Percentiles rank a stretch among this genome's conserved stretches.
Evolutionary conservation across 768 basidiomycete genomes (phyloP).

Genomic region (Strobilomyces confusus): DNA sequence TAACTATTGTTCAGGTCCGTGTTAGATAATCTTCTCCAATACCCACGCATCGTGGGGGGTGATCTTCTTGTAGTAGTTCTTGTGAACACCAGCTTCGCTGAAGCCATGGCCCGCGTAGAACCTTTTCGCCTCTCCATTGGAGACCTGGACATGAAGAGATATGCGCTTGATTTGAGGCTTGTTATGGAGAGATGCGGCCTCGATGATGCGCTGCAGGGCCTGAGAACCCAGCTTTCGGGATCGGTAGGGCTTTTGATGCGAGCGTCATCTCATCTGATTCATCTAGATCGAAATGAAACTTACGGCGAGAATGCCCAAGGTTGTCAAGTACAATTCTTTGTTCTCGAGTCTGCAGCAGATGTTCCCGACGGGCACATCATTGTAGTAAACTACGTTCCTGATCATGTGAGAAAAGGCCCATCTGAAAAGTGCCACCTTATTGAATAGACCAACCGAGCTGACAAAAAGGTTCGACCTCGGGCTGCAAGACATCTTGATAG

Average conservation of each 20-base stretch:
- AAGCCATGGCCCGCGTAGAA: conserved; percentile 89
- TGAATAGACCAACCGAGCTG: conserved; percentile 66
- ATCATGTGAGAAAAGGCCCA: conserved; percentile 22
- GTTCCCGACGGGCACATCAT: conserved; percentile 87
- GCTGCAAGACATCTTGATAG: conserved; percentile 72
- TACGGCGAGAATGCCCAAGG: conserved; percentile 88
- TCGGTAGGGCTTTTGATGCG: conserved; percentile 68
- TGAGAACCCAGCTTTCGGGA: conserved; percentile 72
- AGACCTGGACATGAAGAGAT: conserved; percentile 86
- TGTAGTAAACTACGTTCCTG: conserved; percentile 71
- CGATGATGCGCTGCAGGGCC: conserved; percentile 62
- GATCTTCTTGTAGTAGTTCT: conserved; percentile 89
- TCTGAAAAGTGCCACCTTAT: conserved; percentile 7
- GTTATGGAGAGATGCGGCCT: conserved; percentile 53
- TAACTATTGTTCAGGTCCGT: conserved; percentile 23
- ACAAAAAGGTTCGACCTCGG: conserved; percentile 83
- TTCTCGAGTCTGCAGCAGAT: conserved; percentile 82
- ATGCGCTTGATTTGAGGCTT: conserved; percentile 65
- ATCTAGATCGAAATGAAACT: conserved; percentile 27
- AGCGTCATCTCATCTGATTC: conserved; percentile 15
- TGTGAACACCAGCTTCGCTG: conserved; percentile 56
- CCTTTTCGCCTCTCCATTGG: conserved; percentile 67
- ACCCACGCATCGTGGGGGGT: conserved; percentile 83
- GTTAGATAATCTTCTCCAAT: conserved; percentile 57
- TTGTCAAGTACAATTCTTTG: conserved; percentile 73